Base-by-base conservation (phyloP, 306 rosid species). In the Lathyrus aphaca region DNA sequence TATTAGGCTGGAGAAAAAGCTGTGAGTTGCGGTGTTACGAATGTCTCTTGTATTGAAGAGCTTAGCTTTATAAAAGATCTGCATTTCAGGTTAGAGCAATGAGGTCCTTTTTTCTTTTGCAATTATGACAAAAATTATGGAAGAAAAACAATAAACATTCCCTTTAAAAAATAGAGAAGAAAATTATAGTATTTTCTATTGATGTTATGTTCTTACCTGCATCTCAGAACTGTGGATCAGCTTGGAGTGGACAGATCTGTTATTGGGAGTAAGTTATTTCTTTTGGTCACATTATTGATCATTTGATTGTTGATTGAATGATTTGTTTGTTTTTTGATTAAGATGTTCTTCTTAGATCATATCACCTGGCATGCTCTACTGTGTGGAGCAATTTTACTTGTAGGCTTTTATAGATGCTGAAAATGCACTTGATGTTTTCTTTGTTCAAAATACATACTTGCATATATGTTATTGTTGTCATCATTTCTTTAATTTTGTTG, bases 1-100 rank as follows among this genome's bases (percentile, higher is more conserved):
- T 77, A 48, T 35, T 61, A 94, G 98, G 98, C 97, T 45, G 98
- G 97, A 75, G 98, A 90, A 66, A 94, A 88, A 78, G 97, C 98
- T 44, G 92, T 90, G 55, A 85, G 92, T 64, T 94, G 98, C 10
- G 98, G 98, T 37, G 91, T 88, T 64, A 64, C 77, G 51, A 90
- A 94, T 50, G 94, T 72, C 5, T 83, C 88, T 10, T 46, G 13
- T 72, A 76, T 94, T 77, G 97, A 85, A 21, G 98, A 94, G 80
- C 82, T 94, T 69, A 77, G 79, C 76, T 85, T 87, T 73, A 75
- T 86, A 12, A 88, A 82, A 88, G 90, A 82, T 37, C 79, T 90
- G 78, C 97, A 90, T 80, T 76, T 54, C 64, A 88, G 91, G 98
- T 75, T 61, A 86, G 88, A 35, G 18, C 63, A 44, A 17, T 16